phyloP scores from a whole-genome alignment of 176 grass and related monocot species.

The Typha latifolia region DNA sequence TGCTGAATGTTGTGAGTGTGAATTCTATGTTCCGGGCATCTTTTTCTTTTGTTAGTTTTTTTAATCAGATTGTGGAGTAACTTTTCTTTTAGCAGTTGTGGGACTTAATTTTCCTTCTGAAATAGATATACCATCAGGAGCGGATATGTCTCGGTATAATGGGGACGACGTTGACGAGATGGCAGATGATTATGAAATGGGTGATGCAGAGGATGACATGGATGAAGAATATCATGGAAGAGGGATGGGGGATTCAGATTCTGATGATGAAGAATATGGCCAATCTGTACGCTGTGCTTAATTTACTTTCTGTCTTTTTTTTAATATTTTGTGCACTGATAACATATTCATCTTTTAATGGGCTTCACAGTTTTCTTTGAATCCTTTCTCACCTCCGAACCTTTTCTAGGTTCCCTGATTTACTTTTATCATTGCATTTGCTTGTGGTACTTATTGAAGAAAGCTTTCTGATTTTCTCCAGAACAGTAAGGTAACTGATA shows the following conservation, averaged over 20 bases:
- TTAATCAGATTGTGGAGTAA: no score
- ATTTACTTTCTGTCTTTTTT: neutral
- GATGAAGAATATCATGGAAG: constrained; percentile 29
- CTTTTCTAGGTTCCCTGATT: neutral
- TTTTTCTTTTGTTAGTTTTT: no score
- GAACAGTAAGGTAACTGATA: constrained; percentile 37
- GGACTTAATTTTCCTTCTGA: constrained; percentile 3
- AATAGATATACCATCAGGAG: constrained; percentile 2
- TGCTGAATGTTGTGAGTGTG: no score
- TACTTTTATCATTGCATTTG: neutral
- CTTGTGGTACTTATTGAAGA: neutral
- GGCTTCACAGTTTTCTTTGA: neutral
- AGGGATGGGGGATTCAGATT: constrained; percentile 36
- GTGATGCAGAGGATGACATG: constrained; percentile 29
- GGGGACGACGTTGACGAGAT: constrained; percentile 39
- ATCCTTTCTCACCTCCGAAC: neutral
- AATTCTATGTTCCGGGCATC: no score
- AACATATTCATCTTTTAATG: no score
- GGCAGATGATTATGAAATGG: constrained; percentile 40
- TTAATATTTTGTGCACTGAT: no score
- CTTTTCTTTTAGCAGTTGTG: no score
- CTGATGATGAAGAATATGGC: constrained; percentile 51
- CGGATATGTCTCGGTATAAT: constrained; percentile 38
- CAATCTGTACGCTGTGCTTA: constrained; percentile 41
- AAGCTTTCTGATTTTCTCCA: constrained; percentile 9